Conservation (phyloP, 108 stramenopile genomes). For the Cyclotella cryptica region DNA sequence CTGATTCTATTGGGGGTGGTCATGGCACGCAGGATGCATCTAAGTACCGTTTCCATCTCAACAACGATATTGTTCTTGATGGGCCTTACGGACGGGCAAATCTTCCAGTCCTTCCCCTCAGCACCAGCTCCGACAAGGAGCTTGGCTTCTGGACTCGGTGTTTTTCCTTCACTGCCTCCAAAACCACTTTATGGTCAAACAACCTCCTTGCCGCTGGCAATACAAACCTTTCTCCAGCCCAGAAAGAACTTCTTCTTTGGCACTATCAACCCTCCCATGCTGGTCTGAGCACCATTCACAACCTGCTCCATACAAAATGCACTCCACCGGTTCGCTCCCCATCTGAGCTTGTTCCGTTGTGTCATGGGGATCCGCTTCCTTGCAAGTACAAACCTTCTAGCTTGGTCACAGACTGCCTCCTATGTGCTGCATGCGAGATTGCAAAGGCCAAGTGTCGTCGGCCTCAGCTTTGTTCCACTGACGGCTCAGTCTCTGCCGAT, state of each 20-base stretch:
- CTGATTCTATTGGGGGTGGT: background rate
- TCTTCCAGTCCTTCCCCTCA: no score
- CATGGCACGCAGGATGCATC: no score
- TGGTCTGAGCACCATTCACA: background rate
- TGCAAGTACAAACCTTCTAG: no score
- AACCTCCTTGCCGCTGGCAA: background rate
- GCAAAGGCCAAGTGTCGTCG: background rate
- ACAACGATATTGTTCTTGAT: no score
- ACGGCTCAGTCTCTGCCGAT: background rate
- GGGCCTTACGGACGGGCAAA: no score
- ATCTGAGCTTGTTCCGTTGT: background rate
- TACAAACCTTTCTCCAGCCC: background rate
- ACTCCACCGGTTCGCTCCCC: background rate
- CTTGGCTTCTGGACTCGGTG: background rate
- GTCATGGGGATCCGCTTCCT: background rate
- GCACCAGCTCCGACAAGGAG: no score
- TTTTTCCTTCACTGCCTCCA: background rate
- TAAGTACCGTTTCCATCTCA: background rate
- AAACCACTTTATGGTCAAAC: background rate
- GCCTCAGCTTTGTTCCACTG: background rate
- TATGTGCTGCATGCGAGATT: background rate
- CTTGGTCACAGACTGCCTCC: no score
- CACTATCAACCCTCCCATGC: background rate
- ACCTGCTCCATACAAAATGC: background rate
- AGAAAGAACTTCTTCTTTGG: slow-evolving; percentile 3